A percentile compares a stretch with the other conserved stretches of the same genome.
These are phyloP conservation scores for Hansenula sp. DNA, from an alignment of 1,139 yeast genomes.

Conservation along the genomic window DNA sequence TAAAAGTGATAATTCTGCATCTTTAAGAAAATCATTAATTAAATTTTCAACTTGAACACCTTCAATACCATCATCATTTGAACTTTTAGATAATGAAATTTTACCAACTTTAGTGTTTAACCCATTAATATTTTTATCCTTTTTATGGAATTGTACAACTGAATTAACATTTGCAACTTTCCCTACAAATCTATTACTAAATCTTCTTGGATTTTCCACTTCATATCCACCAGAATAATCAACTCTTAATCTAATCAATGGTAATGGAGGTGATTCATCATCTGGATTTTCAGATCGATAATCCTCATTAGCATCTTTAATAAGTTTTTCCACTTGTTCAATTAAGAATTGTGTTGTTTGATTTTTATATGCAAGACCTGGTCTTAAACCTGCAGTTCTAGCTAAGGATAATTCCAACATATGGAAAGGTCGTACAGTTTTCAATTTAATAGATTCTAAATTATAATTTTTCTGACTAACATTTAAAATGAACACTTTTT, in stretches of 20 bases:
- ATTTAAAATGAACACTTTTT: slow-evolving; percentile 67
- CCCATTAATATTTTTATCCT: slow-evolving; percentile 21
- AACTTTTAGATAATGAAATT: slow-evolving; percentile 22
- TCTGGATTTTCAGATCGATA: slow-evolving; percentile 41
- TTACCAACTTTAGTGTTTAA: slow-evolving; percentile 6
- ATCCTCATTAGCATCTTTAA: slow-evolving; percentile 50
- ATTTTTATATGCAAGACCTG: slow-evolving; percentile 60
- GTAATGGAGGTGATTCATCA: slow-evolving; percentile 49
- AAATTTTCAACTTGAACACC: slow-evolving; percentile 49
- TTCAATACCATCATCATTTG: slow-evolving; percentile 21
- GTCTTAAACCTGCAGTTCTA: slow-evolving; percentile 48
- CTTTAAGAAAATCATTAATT: slow-evolving; percentile 56
- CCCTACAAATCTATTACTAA: slow-evolving; percentile 88
- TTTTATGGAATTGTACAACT: slow-evolving; percentile 68
- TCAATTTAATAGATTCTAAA: slow-evolving; percentile 61
- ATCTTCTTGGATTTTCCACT: slow-evolving; percentile 84
- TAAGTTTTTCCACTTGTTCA: slow-evolving; percentile 61
- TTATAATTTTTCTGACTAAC: slow-evolving; percentile 57
- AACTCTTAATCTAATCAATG: slow-evolving; percentile 75
- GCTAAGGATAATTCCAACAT: slow-evolving; percentile 61
- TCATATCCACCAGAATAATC: slow-evolving; percentile 90
- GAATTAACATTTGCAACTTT: slow-evolving; percentile 87
- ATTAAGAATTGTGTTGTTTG: slow-evolving; percentile 60
- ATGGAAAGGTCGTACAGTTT: slow-evolving; percentile 78
- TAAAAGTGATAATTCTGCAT: slow-evolving; percentile 62